Base-by-base conservation (phyloP, 345 rosid genomes). In the Syzygium jambos region DNA sequence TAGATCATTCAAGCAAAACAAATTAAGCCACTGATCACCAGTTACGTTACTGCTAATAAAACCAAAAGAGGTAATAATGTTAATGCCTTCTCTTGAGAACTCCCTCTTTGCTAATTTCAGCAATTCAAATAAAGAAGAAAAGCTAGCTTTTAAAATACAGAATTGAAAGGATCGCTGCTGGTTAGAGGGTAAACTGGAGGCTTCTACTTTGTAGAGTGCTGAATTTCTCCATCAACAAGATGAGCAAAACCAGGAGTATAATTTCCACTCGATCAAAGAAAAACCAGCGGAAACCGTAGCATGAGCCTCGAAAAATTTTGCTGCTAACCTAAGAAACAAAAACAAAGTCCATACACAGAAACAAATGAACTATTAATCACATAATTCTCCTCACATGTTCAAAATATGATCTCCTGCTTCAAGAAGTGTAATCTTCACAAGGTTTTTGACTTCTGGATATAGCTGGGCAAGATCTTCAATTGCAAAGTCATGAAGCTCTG, bases 361-460 rank as follows among this genome's bases (percentile, higher is more conserved):
- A 86, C 23, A 19, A 8, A 8, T 27, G 29, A 51, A 27, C 22
- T 86, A 41, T 4, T 2, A 51, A 52, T 25, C 43, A 61, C 55
- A 23, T 13, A 34, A 17, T 86, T 34, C 46, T 57, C 25, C 93
- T 90, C 89, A 96, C 99, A 93, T 93, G 96, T 93, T 94, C 92
- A 96, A 89, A 80, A 96, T 96, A 85, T 92, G 94, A 88, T 93
- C 97, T 8, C 96, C 96, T 52, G 99, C 96, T 92, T 95, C 97
- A 34, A 96, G 93, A 82, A 96, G 96, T 73, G 97, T 95, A 87
- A 96, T 95, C 85, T 88, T 95, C 3, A 93, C 90, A 29, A 89
- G 86, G 46, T 93, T 92, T 83, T 89, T 89, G 46, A 92, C 91
- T 6, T 90, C 78, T 19, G 99, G 99, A 89, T 95, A 95, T 27